phyloP scores from a whole-genome alignment of 768 basidiomycete species.

The Lentinula guzmanii region DNA sequence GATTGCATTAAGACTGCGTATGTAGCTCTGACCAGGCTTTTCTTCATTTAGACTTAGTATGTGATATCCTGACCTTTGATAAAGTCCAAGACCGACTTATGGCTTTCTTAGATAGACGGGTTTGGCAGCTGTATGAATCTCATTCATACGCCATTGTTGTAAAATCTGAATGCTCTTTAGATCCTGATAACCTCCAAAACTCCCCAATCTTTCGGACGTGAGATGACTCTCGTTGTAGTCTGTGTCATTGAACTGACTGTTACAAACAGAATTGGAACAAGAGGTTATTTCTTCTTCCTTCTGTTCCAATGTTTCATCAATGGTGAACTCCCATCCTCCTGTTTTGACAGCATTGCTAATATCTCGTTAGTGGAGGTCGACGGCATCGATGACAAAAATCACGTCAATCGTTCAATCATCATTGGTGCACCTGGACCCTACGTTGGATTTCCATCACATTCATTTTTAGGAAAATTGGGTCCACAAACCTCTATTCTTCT shows the following conservation, averaged over 20 bases:
- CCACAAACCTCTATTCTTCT: constrained; percentile 71
- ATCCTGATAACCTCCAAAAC: constrained; percentile 74
- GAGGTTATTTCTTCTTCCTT: constrained; percentile 89
- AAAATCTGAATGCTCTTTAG: constrained; percentile 26
- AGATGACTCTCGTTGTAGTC: constrained; percentile 12
- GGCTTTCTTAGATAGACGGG: background rate
- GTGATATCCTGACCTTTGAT: constrained; percentile 65
- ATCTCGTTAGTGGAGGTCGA: constrained; percentile 56
- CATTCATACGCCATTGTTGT: background rate
- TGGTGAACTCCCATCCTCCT: constrained; percentile 35
- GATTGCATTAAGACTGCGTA: constrained; percentile 12
- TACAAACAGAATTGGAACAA: constrained; percentile 60
- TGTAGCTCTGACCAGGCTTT: background rate
- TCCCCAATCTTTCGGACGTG: constrained; percentile 71
- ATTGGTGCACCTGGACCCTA: constrained; percentile 75
- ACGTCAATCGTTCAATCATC: constrained; percentile 66
- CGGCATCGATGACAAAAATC: constrained; percentile 58
- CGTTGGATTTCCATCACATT: constrained; percentile 77
- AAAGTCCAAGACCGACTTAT: background rate
- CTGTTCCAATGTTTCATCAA: constrained; percentile 93
- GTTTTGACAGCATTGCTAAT: constrained; percentile 10
- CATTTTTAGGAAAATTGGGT: constrained; percentile 74
- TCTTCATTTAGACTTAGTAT: constrained; percentile 35
- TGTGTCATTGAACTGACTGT: background rate
- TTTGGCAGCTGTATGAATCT: background rate